Evolutionary conservation across 208 protist species (phyloP).

Genomic region (Acanthamoeba castellanii): DNA sequence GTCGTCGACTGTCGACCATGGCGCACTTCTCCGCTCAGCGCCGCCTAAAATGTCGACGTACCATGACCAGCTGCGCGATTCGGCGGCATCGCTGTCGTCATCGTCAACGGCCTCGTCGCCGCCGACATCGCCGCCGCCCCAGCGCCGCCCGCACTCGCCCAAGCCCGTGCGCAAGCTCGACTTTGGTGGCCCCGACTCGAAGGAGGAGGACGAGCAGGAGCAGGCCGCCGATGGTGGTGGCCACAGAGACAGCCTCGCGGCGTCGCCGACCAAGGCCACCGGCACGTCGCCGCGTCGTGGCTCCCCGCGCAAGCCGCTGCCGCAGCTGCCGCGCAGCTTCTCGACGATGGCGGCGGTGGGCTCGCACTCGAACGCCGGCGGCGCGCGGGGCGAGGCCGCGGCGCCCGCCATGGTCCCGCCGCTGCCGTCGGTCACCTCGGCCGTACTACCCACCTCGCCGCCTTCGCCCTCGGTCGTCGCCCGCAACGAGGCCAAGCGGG

Average conservation of each 20-base stretch:
- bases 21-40: not conserved
- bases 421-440: not conserved
- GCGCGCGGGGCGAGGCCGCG: not conserved
- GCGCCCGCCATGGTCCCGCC: not conserved
- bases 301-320: constrained; percentile 20
- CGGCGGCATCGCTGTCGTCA: not conserved
- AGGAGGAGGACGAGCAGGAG: not conserved
- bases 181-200: not conserved
- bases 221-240: not conserved
- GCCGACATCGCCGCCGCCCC: not conserved
- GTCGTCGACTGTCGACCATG: not conserved
- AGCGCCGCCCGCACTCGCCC: not conserved
- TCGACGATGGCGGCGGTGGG: not conserved
- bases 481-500: not conserved
- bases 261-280: not conserved
- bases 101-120: not conserved
- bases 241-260: not conserved
- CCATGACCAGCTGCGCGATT: not conserved
- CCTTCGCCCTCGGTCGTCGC: not conserved
- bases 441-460: not conserved
- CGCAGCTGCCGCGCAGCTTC: not conserved
- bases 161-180: not conserved
- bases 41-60: not conserved
- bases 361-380: not conserved
- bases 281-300: not conserved